Evolutionary conservation across 108 stramenopile genomes (phyloP).

Genomic region (Seminavis robusta): DNA sequence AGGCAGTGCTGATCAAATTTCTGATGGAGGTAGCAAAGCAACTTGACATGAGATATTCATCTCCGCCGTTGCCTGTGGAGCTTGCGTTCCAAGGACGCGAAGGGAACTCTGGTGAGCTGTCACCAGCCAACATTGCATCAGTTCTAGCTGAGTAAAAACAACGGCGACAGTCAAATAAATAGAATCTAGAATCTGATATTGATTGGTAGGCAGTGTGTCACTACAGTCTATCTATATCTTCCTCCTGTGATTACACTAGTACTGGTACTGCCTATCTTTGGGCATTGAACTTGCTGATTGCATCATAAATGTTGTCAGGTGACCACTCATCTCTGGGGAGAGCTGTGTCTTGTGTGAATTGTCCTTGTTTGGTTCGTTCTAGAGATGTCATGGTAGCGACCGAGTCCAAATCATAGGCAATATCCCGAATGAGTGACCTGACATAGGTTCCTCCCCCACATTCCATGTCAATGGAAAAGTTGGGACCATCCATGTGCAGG

Average conservation of each 20-base stretch:
- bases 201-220: background rate
- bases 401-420: constrained; percentile 66
- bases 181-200: too few species aligned
- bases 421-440: constrained; percentile 81
- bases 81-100: too few species aligned
- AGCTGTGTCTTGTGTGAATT: constrained; percentile 61
- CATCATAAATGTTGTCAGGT: constrained; percentile 53
- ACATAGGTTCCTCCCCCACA: constrained; percentile 92
- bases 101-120: too few species aligned
- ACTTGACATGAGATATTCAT: constrained; percentile 58
- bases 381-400: constrained; percentile 86
- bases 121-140: too few species aligned
- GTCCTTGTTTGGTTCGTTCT: constrained; percentile 84
- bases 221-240: too few species aligned
- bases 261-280: background rate
- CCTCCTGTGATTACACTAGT: background rate
- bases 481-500: constrained; percentile 34
- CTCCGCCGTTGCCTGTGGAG: constrained; percentile 28
- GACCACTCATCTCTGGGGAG: constrained; percentile 48
- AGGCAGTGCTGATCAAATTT: constrained; percentile 52
- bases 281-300: too few species aligned
- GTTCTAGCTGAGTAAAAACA: too few species aligned
- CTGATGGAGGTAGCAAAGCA: constrained; percentile 62
- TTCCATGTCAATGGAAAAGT: constrained; percentile 69
- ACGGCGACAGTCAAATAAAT: too few species aligned